Base-by-base conservation (phyloP, 2,329 filamentous ascomycete species). In the Xylaria sp. region DNA sequence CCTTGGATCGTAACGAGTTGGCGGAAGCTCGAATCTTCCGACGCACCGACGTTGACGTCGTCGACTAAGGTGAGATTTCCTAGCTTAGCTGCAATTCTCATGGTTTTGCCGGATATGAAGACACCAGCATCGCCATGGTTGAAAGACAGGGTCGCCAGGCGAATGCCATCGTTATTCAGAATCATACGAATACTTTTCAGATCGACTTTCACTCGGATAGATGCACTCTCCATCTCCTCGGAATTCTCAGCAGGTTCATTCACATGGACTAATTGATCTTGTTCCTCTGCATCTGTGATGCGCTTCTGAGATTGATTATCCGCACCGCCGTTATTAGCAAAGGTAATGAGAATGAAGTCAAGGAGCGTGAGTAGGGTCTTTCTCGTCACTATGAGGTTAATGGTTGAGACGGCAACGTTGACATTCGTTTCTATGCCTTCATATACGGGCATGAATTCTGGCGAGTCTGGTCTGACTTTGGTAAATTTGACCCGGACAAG, bases 161-260 rank as follows among this genome's bases (percentile, higher is more conserved):
- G 90, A 67, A 98, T 97, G 0, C 96, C 96, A 79, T 99, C 97
- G 73, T 99, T 98, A 79, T 99, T 99, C 65, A 99, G 85, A 71
- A 99, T 95, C 34, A 99, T 86, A 2, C 94, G 90, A 72, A 99
- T 97, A 83, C 92, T 94, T 82, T 97, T 97, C 71, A 99, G 83
- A 70, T 98, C 92, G 51, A 97, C 91, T 80, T 97, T 97, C 80
- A 99, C 95, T 28, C 94, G 90, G 73, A 99, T 96, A 72, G 96
- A 97, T 65, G 92, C 92, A 34, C 84, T 81, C 31, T 90, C 83
- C 15, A 80, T 80, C 59, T 82, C 81, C 23, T 79, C 77, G 0
- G 79, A 67, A 1, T 74, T 72, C 5, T 80, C 75, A 5, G 82
- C 69, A 46, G 81, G 78, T 71, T 82, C 78, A 44, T 82, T 75